A percentile compares a stretch with the other conserved stretches of the same genome.
Conservation (phyloP, 345 rosid species). For the Isatis tinctoria region DNA sequence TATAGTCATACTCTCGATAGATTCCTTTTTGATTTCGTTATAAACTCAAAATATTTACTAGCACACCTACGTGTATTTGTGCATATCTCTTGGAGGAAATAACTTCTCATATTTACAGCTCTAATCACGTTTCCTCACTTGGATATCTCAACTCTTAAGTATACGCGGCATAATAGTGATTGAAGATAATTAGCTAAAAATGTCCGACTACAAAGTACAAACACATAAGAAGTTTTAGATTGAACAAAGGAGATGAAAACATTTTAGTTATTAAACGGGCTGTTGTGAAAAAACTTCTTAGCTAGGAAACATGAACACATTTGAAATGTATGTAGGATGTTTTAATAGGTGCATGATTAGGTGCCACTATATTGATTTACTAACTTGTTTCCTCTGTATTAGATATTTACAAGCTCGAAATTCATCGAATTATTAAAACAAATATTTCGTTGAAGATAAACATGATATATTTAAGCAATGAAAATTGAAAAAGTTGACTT, state of each 20-base stretch:
- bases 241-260: neutral
- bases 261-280: neutral
- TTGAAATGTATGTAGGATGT: neutral
- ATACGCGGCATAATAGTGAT: neutral
- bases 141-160: neutral
- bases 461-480: neutral
- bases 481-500: constrained; percentile 11
- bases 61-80: neutral
- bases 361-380: neutral
- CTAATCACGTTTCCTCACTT: neutral
- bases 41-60: neutral
- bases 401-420: too few species aligned
- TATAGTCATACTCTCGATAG: neutral
- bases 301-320: neutral
- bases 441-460: neutral
- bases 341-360: neutral
- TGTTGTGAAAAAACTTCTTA: neutral
- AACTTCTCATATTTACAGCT: neutral
- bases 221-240: neutral
- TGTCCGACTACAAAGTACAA: neutral
- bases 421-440: neutral
- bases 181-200: too few species aligned
- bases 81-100: too few species aligned
- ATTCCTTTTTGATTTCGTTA: neutral
- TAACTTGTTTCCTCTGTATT: neutral